Evolutionary conservation across 345 rosid genomes (phyloP).

Genomic region (Syzygium oleosum): DNA sequence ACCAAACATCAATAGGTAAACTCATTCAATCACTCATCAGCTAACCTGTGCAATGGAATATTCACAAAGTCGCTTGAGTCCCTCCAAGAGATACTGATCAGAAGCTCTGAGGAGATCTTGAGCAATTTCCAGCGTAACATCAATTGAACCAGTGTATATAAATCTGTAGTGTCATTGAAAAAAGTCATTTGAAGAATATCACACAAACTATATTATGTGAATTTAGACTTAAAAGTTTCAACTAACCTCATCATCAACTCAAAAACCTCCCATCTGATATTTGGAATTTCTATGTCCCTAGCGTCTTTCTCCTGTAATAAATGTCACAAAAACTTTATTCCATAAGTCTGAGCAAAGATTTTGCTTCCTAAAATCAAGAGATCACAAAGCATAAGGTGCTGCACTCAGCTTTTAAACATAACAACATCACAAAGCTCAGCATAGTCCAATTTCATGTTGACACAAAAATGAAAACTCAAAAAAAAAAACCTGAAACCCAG

Average conservation of each 20-base stretch:
- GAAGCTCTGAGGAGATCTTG: conserved; percentile 99
- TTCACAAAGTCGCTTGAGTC: conserved; percentile 93
- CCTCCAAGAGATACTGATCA: conserved; percentile 96
- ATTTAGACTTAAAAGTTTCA: background rate
- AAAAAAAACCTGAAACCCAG: background rate
- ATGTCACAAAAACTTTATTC: background rate
- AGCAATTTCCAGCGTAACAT: conserved; percentile 71
- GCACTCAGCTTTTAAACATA: background rate
- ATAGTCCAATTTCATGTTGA: background rate
- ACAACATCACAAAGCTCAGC: background rate
- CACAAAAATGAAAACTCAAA: background rate
- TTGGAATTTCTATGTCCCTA: conserved; percentile 96
- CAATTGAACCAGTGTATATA: conserved; percentile 93
- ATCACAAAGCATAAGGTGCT: background rate
- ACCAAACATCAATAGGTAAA: background rate
- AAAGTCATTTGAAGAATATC: background rate
- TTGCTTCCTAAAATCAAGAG: background rate
- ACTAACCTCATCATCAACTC: conserved; percentile 98
- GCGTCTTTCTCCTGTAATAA: conserved; percentile 83
- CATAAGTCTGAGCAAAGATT: background rate
- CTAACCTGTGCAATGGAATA: conserved; percentile 96
- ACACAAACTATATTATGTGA: background rate
- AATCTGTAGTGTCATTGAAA: conserved; percentile 45
- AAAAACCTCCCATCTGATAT: conserved; percentile 98
- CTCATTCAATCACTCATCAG: background rate